Evolutionary conservation across 495 filamentous ascomycete species (phyloP).

Genomic region (Podospora pseudopauciseta): DNA sequence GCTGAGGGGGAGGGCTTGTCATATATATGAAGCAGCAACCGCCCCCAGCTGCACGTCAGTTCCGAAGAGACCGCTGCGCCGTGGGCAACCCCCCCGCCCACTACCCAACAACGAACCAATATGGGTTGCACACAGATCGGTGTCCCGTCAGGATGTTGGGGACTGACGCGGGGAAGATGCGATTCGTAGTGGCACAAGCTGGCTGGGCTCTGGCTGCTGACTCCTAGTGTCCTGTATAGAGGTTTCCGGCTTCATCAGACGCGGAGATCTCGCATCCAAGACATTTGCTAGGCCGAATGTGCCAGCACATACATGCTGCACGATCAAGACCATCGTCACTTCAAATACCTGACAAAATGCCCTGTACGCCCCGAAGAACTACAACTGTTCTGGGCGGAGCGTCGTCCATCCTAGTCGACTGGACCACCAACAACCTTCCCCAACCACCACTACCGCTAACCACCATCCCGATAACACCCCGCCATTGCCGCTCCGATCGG

Average conservation of each 20-base stretch:
- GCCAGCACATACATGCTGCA: constrained; percentile 15
- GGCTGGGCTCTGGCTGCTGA: neutral
- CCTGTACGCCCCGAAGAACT: neutral
- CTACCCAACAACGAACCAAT: neutral
- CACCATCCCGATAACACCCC: neutral
- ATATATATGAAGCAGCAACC: neutral
- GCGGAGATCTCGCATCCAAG: constrained; percentile 21
- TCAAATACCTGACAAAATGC: neutral
- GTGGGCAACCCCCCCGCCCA: constrained; percentile 12
- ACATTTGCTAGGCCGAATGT: constrained; percentile 16
- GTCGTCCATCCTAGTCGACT: neutral
- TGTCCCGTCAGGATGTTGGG: constrained; percentile 10
- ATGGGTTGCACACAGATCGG: constrained; percentile 19
- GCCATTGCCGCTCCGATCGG: constrained; percentile 12
- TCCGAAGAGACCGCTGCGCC: neutral
- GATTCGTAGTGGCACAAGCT: neutral
- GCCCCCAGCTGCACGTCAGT: constrained; percentile 1
- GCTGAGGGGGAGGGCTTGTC: neutral
- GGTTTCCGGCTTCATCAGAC: constrained; percentile 7
- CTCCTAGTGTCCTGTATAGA: neutral
- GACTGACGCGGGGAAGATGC: constrained; percentile 14
- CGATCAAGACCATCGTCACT: constrained; percentile 9
- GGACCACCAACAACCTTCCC: neutral
- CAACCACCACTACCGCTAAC: neutral
- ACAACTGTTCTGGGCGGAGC: neutral